Conservation (phyloP, 495 filamentous ascomycete genomes). For the Penicillium bovifimosum region DNA sequence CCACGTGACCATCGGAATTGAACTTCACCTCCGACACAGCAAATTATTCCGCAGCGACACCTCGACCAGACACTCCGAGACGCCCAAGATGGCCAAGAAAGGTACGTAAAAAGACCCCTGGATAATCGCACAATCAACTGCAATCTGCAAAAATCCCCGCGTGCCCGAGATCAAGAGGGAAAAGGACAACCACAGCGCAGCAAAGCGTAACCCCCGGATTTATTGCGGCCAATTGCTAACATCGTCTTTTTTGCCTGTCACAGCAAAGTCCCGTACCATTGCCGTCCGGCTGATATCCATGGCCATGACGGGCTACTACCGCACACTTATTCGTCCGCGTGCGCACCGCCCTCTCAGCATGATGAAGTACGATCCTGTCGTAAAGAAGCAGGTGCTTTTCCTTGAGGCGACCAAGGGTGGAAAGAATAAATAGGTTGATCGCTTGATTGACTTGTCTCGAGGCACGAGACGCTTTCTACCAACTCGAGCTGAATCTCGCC, state of each 20-base stretch:
- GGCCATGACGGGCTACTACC: conserved; percentile 98
- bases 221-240: conserved; percentile 3
- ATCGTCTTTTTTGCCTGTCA: neutral
- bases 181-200: neutral
- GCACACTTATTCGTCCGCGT: conserved; percentile 79
- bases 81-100: conserved; percentile 33
- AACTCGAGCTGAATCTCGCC: neutral
- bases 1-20: conserved; percentile 4
- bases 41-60: conserved; percentile 3
- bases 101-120: conserved; percentile 5
- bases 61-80: conserved; percentile 8
- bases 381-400: conserved; percentile 92
- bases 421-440: conserved; percentile 30
- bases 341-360: conserved; percentile 80
- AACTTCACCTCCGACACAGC: conserved; percentile 1
- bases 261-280: conserved; percentile 89
- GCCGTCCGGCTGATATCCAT: conserved; percentile 93
- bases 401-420: conserved; percentile 76
- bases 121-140: neutral
- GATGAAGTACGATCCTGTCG: conserved; percentile 98
- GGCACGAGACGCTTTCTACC: neutral
- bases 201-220: neutral
- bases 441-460: neutral
- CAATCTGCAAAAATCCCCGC: neutral
- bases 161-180: neutral